Evolutionary conservation across 225 moss, liverwort and hornwort genomes (phyloP), one percentile per base, ranked within the genome.

Genomic region (Lunularia cruciata): DNA sequence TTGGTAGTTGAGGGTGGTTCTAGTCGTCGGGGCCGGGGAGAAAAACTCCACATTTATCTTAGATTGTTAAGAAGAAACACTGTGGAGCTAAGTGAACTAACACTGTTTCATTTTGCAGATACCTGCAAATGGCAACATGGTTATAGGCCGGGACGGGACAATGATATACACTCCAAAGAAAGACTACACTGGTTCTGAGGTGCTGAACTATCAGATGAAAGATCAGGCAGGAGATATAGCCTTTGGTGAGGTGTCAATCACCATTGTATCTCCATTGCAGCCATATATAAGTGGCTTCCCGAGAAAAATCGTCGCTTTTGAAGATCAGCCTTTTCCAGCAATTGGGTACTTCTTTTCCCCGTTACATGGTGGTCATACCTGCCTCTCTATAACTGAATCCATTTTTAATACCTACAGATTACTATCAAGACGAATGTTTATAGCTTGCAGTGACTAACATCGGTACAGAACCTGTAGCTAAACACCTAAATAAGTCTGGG

Each of bases 311-410:
- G 6, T 3, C 5, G 68, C 48, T 1, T 19, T 75, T 0, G 75
- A 75, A 49, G 68, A 75, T 38, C 35, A 60, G 27, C 68, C 59
- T 2, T 46, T 68, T 8, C 75, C 75, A 51, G n/a, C 59, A n/a
- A 22, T 30, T 53, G 75, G 75, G 75, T 75, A 68, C 5, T 0
- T 43, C 13, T 25, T 47, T 4, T 52, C 3, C 27, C 13, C 3
- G 5, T n/a, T 37, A 20, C 40, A 40, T 43, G 43, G n/a, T n/a
- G n/a, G n/a, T n/a, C n/a, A n/a, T n/a, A n/a, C n/a, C n/a, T n/a
- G n/a, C n/a, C n/a, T n/a, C n/a, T n/a, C n/a, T n/a, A n/a, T n/a
- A n/a, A n/a, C n/a, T n/a, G n/a, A n/a, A n/a, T n/a, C n/a, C n/a
- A n/a, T n/a, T n/a, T n/a, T n/a, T n/a, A n/a, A n/a, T n/a, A n/a